phyloP scores from a whole-genome alignment of 257 asterid genomes.

The Nyctanthes arbortristis region DNA sequence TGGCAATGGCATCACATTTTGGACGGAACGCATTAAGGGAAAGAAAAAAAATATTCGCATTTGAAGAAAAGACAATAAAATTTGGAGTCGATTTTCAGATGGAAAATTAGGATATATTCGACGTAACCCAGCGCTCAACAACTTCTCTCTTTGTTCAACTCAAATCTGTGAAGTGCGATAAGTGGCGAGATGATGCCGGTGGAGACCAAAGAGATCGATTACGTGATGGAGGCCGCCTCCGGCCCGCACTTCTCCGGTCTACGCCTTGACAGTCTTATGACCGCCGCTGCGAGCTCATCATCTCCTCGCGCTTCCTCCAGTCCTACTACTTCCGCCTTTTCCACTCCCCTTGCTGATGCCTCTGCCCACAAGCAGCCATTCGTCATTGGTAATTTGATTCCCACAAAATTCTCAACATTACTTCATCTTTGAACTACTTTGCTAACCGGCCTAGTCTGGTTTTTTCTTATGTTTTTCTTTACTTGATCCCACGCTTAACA shows the following conservation, averaged over 20 bases:
- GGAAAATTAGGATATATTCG: too few species aligned
- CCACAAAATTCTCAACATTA: neutral
- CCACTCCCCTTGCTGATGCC: slow-evolving; percentile 40
- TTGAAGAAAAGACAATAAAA: too few species aligned
- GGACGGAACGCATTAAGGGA: too few species aligned
- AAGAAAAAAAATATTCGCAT: too few species aligned
- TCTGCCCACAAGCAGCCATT: slow-evolving; percentile 71
- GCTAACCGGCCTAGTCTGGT: slow-evolving; percentile 33
- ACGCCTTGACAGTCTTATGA: slow-evolving; percentile 59
- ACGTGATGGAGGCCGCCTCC: slow-evolving; percentile 91
- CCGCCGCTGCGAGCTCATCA: slow-evolving; percentile 43
- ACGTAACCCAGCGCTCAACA: neutral
- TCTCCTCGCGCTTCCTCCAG: slow-evolving; percentile 57
- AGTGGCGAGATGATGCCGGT: slow-evolving; percentile 56
- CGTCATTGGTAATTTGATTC: slow-evolving; percentile 61
- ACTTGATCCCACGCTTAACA: too few species aligned
- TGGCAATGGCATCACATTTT: too few species aligned
- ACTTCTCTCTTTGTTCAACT: neutral
- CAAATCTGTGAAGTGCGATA: neutral
- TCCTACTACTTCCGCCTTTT: slow-evolving; percentile 16
- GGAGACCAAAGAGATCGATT: slow-evolving; percentile 68
- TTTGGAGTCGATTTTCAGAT: too few species aligned
- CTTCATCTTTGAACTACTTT: slow-evolving; percentile 6
- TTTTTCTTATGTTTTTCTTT: neutral
- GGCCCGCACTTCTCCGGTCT: slow-evolving; percentile 96